These are phyloP conservation scores for Rhodomyrtus tomentosa DNA, from an alignment of 345 rosid species.

Conservation along the genomic window DNA sequence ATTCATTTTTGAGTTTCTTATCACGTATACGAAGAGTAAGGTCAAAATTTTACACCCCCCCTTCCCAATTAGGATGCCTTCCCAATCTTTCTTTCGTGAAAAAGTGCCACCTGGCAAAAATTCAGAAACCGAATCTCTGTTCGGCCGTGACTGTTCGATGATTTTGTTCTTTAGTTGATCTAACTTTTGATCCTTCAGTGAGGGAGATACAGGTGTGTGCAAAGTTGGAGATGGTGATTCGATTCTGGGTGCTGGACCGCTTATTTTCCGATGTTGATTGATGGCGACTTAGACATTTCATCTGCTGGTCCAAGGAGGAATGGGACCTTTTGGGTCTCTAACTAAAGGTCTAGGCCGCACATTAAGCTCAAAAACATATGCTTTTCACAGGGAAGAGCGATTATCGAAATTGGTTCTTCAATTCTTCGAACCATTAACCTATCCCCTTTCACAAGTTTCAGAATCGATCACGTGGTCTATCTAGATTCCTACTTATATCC, in stretches of 20 bases:
- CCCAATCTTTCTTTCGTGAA: neutral
- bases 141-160: neutral
- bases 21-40: no score
- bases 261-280: neutral
- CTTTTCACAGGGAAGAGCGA: neutral
- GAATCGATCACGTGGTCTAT: no score
- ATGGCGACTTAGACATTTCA: neutral
- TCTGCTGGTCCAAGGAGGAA: neutral
- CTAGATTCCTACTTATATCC: no score
- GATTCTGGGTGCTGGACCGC: neutral
- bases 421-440: no score
- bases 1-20: no score
- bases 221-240: neutral
- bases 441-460: no score
- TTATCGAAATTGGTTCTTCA: no score
- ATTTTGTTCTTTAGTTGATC: neutral
- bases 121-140: neutral
- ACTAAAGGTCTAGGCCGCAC: neutral
- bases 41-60: no score
- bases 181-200: neutral
- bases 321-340: neutral
- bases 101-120: neutral
- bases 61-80: no score
- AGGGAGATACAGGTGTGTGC: neutral
- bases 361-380: neutral